phyloP scores from a whole-genome alignment of 1,139 yeast species.

The Scheffersomyces cryptocercus region DNA sequence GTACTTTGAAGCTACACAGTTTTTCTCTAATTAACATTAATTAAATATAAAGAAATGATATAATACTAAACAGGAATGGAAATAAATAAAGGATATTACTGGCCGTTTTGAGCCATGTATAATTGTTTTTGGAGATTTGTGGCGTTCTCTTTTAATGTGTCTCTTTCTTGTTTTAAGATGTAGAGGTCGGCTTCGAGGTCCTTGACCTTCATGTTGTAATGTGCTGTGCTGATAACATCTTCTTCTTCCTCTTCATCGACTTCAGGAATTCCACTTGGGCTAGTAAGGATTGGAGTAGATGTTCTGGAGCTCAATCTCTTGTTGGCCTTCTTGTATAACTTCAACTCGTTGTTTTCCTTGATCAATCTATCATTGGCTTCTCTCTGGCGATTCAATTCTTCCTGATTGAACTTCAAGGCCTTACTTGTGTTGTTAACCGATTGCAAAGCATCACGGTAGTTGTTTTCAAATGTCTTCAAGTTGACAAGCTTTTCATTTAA shows the following conservation, averaged over 20 bases:
- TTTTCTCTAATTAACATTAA: too few relatives aligned
- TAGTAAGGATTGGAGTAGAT: slow-evolving; percentile 18
- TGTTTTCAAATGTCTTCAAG: slow-evolving; percentile 48
- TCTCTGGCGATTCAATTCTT: slow-evolving; percentile 64
- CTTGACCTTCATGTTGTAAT: slow-evolving; percentile 72
- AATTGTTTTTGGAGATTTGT: slow-evolving; percentile 59
- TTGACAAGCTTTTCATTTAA: slow-evolving; percentile 28
- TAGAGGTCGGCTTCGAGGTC: slow-evolving; percentile 84
- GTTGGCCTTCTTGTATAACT: slow-evolving; percentile 49
- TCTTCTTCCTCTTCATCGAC: slow-evolving; percentile 43
- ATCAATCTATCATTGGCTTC: slow-evolving; percentile 55
- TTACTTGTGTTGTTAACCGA: slow-evolving; percentile 74
- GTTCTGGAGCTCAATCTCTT: slow-evolving; percentile 34
- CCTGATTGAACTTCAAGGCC: slow-evolving; percentile 73
- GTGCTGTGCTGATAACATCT: slow-evolving; percentile 58
- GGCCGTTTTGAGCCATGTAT: slow-evolving; percentile 26
- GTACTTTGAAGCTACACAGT: too few relatives aligned
- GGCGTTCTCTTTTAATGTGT: slow-evolving; percentile 70
- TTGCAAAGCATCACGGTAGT: slow-evolving; percentile 69
- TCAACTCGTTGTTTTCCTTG: slow-evolving; percentile 71
- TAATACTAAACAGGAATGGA: too few relatives aligned
- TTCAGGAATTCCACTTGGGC: slow-evolving; percentile 9
- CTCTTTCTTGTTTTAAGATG: slow-evolving; percentile 81
- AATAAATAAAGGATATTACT: background rate
- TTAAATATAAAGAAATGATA: too few relatives aligned